Base-by-base conservation (phyloP, 176 grass and related monocot genomes). In the Pontederia paniculata region DNA sequence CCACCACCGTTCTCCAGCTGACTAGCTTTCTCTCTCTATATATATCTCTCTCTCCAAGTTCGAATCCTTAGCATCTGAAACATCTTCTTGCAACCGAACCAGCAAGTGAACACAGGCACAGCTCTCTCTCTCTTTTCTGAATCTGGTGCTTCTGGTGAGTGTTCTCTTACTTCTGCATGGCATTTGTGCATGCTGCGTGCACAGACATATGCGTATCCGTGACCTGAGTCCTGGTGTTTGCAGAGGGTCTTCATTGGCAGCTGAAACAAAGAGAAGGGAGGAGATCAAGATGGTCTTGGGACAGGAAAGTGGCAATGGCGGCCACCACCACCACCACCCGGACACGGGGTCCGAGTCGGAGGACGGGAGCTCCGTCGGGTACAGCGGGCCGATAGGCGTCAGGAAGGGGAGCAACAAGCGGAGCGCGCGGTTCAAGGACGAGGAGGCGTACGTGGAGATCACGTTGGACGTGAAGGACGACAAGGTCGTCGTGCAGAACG, bases 381-480 rank as follows among this genome's bases (percentile, higher is more conserved):
- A 31, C 64, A 67, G 50, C 28, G 62, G 68, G 37, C 66, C 58
- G 17, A 17, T 52, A 10, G 56, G 60, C 12, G 62, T 49, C 60
- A 80, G 67, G 72, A 82, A 65, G 60, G 60, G n/a, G 0, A 76
- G 63, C 77, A 74, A 54, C 23, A 67, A 79, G 44, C 75, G 80
- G 73, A 79, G 43, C 60, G 70, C 84, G 56, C 58, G 86, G 72
- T 84, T 90, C 69, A 84, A 86, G 72, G 86, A 84, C 17, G 81
- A 81, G 44, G 78, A 91, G 12, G 76, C 79, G 72, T 88, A 84
- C 71, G 71, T 91, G 2, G 86, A 98, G 83, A 72, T 98, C 48
- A 91, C 83, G 17, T 54, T 98, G n/a, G 83, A 91, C 59, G 63
- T 91, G 42, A 45, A 63, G 4, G 74, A 50, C 19, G 78, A 79